Conservation (phyloP, 352 stramenopile species). For the Thalassiosira mediterranea region DNA sequence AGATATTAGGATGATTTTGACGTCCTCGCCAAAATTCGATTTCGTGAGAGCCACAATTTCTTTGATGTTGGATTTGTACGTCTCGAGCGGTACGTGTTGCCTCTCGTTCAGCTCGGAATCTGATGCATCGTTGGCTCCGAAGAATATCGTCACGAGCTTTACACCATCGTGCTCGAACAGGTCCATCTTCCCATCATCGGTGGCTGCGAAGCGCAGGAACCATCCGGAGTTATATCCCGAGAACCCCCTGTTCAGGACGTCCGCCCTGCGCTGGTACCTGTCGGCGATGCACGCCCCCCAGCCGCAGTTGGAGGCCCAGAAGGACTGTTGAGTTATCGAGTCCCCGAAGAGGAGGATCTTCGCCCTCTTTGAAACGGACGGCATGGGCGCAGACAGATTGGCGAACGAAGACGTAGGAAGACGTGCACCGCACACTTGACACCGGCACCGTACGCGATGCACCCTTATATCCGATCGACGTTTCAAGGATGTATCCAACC, state of each 20-base stretch:
- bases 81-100: constrained; percentile 68
- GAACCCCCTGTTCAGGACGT: constrained; percentile 79
- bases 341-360: constrained; percentile 78
- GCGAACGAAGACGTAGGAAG: too few relatives aligned
- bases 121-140: constrained; percentile 71
- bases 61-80: constrained; percentile 67
- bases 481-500: too few relatives aligned
- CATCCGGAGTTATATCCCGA: constrained; percentile 77
- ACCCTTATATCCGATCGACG: too few relatives aligned
- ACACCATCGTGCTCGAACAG: constrained; percentile 39
- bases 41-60: constrained; percentile 48
- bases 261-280: constrained; percentile 60
- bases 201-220: constrained; percentile 22
- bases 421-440: too few relatives aligned
- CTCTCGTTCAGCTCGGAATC: constrained; percentile 43
- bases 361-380: constrained; percentile 35
- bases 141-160: constrained; percentile 68
- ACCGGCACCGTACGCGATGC: too few relatives aligned
- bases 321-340: constrained; percentile 72
- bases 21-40: constrained; percentile 20
- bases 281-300: constrained; percentile 64
- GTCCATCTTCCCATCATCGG: constrained; percentile 16
- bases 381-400: too few relatives aligned
- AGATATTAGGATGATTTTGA: constrained; percentile 74
- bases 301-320: constrained; percentile 52